Conservation (phyloP, 2,329 filamentous ascomycete genomes). For the Calonectria naviculata region DNA sequence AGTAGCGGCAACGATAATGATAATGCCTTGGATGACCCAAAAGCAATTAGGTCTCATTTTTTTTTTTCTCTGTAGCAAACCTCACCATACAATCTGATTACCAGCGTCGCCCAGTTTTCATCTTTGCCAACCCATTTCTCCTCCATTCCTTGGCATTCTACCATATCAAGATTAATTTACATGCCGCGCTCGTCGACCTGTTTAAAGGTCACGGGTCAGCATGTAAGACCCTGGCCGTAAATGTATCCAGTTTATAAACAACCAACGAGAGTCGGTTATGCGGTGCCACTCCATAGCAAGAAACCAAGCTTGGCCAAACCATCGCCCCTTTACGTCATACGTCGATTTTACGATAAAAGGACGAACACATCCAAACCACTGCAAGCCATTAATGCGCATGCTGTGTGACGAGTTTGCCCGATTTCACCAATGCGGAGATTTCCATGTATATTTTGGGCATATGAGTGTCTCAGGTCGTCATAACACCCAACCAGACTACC, state of each 20-base stretch:
- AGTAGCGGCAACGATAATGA: constrained; percentile 36
- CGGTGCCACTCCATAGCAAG: constrained; percentile 26
- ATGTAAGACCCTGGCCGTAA: neutral
- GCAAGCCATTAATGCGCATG: neutral
- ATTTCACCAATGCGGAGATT: neutral
- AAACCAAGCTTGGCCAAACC: constrained; percentile 18
- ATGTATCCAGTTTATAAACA: neutral
- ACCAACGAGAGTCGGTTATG: constrained; percentile 10
- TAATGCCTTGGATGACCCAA: constrained; percentile 40
- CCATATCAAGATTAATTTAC: neutral
- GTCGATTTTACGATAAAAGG: constrained; percentile 16
- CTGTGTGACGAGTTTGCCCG: neutral
- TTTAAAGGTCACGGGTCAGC: too few relatives aligned
- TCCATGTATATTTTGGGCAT: neutral
- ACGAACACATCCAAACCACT: neutral
- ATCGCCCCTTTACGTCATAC: constrained; percentile 21
- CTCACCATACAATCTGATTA: neutral
- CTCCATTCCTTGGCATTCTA: neutral
- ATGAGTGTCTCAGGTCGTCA: constrained; percentile 3
- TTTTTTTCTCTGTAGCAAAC: neutral
- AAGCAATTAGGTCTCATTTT: neutral
- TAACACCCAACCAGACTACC: neutral
- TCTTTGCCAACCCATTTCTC: too few relatives aligned
- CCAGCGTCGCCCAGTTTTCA: neutral
- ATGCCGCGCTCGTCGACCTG: neutral